A percentile compares a stretch with the other conserved stretches of the same genome.
Conservation (phyloP, 192 early-diverging fungal genomes). For the Martensiomyces pterosporus region DNA sequence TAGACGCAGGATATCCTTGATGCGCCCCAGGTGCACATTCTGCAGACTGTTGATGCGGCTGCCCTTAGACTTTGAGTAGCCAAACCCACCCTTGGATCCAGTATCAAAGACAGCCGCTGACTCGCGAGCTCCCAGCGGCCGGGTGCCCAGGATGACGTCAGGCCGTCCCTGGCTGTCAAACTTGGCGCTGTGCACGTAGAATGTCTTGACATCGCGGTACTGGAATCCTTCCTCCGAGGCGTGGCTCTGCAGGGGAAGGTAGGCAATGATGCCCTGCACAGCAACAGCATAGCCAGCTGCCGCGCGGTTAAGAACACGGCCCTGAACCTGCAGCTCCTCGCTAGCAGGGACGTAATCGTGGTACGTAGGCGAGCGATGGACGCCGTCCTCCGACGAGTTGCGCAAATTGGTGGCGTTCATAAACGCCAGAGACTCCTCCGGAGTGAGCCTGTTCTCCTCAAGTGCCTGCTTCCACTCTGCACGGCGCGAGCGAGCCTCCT, state of each 20-base stretch:
- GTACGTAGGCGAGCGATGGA: constrained; percentile 55
- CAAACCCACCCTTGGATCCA: constrained; percentile 7
- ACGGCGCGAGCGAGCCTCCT: constrained; percentile 51
- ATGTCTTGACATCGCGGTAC: constrained; percentile 52
- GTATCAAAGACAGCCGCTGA: constrained; percentile 1
- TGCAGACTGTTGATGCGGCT: not conserved
- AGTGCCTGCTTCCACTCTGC: constrained; percentile 53
- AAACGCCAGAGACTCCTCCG: constrained; percentile 39
- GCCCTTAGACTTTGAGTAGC: not conserved
- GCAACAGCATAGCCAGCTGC: constrained; percentile 54
- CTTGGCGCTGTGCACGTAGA: constrained; percentile 61
- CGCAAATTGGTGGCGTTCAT: constrained; percentile 32
- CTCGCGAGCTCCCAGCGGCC: constrained; percentile 25
- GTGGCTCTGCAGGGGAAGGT: constrained; percentile 34
- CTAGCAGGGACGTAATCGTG: constrained; percentile 39
- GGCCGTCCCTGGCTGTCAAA: constrained; percentile 43
- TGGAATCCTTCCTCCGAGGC: constrained; percentile 26
- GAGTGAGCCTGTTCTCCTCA: constrained; percentile 29
- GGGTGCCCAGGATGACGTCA: constrained; percentile 16
- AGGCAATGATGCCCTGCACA: constrained; percentile 61
- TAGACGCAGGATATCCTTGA: constrained; percentile 9
- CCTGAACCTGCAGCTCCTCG: constrained; percentile 53
- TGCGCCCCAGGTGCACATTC: constrained; percentile 3
- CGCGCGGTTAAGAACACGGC: constrained; percentile 57
- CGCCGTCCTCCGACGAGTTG: constrained; percentile 28